phyloP scores from a whole-genome alignment of 2,329 filamentous ascomycete species.

The Colletotrichum godetiae region DNA sequence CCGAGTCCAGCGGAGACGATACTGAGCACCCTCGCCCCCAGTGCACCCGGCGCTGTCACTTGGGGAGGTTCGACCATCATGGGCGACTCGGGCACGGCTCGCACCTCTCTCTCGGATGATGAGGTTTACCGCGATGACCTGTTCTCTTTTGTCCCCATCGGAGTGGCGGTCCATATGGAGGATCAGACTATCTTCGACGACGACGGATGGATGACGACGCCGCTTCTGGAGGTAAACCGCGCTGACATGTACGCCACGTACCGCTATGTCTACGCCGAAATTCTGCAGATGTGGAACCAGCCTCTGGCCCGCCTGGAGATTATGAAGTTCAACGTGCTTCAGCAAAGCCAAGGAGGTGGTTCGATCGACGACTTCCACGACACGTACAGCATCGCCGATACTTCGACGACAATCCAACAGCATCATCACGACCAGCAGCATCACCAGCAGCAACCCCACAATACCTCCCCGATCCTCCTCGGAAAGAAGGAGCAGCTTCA shows the following conservation, averaged over 20 bases:
- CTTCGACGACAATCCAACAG: constrained; percentile 34
- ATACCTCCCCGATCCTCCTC: constrained; percentile 64
- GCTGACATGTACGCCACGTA: constrained; percentile 66
- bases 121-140: constrained; percentile 59
- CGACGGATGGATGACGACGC: constrained; percentile 71
- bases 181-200: constrained; percentile 76
- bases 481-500: constrained; percentile 66
- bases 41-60: constrained; percentile 55
- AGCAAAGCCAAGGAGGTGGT: constrained; percentile 52
- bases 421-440: constrained; percentile 43
- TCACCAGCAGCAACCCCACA: constrained; percentile 44
- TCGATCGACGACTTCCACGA: constrained; percentile 48
- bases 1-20: constrained; percentile 73
- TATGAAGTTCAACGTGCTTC: constrained; percentile 75
- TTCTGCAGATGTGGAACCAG: constrained; percentile 74
- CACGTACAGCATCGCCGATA: constrained; percentile 51
- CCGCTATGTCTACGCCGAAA: constrained; percentile 74
- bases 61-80: constrained; percentile 60
- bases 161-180: constrained; percentile 65
- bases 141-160: constrained; percentile 60
- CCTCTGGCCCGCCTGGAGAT: constrained; percentile 73
- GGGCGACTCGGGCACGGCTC: constrained; percentile 58
- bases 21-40: constrained; percentile 64
- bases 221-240: constrained; percentile 66
- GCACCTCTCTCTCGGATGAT: constrained; percentile 66